These are phyloP conservation scores for Cryomyces minteri DNA, from an alignment of 495 filamentous ascomycete genomes.

Conservation along the genomic window DNA sequence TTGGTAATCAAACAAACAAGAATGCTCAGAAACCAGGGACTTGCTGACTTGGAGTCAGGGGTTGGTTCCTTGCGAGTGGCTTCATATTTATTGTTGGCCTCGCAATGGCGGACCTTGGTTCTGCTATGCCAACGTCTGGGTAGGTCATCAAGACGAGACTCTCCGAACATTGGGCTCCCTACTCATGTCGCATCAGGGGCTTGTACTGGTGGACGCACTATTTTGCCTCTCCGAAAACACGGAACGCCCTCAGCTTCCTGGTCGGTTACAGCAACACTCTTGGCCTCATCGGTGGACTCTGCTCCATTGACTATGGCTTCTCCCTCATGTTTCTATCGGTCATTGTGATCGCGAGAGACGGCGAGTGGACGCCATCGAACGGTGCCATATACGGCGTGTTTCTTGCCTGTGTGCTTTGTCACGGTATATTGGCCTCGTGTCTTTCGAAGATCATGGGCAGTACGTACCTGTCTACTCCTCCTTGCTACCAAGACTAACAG, in stretches of 20 bases:
- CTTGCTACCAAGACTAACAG: too few relatives aligned
- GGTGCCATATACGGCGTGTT: constrained; percentile 46
- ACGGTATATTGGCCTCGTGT: constrained; percentile 38
- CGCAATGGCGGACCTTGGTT: constrained; percentile 51
- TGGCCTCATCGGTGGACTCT: constrained; percentile 41
- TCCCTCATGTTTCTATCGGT: constrained; percentile 21
- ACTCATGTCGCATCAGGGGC: constrained; percentile 5
- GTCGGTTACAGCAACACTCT: constrained; percentile 58
- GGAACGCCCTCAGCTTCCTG: constrained; percentile 46
- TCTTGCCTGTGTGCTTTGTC: constrained; percentile 34
- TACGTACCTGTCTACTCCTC: too few relatives aligned
- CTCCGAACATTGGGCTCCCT: neutral
- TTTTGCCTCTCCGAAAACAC: constrained; percentile 37
- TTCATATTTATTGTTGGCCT: constrained; percentile 49
- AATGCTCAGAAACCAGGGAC: neutral
- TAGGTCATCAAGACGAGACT: constrained; percentile 6
- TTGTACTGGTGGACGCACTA: constrained; percentile 59
- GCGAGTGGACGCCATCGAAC: constrained; percentile 39
- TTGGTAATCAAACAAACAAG: constrained; percentile 25
- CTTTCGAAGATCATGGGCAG: constrained; percentile 40
- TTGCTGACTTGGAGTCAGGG: constrained; percentile 12
- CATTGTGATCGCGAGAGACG: constrained; percentile 44
- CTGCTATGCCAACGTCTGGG: constrained; percentile 51
- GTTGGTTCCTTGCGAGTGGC: constrained; percentile 41
- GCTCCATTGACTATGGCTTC: constrained; percentile 24